These are phyloP conservation scores for Chenopodium formosanum DNA, from an alignment of 148 eudicot genomes.

Conservation along the genomic window DNA sequence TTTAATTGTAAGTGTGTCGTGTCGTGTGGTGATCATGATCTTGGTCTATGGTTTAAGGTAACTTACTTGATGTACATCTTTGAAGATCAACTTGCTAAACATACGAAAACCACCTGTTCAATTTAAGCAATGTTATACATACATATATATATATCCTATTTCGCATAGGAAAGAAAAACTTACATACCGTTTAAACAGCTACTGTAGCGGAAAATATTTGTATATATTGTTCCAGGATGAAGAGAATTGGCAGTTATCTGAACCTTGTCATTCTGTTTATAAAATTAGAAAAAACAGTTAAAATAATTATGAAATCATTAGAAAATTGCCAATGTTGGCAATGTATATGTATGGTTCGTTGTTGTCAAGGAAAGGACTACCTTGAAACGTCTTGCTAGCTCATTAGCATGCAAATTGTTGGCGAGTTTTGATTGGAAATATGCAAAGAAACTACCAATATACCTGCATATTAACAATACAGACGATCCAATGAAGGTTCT, in stretches of 20 bases:
- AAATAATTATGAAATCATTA: too few species aligned
- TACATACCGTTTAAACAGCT: slow-evolving; percentile 28
- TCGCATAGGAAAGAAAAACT: background rate
- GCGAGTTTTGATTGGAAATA: slow-evolving; percentile 92
- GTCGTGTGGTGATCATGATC: too few species aligned
- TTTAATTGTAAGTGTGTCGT: background rate
- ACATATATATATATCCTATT: too few species aligned
- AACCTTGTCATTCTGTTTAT: slow-evolving; percentile 30
- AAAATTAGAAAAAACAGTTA: background rate
- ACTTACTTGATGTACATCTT: slow-evolving; percentile 35
- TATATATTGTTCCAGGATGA: too few species aligned
- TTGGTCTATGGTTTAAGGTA: background rate
- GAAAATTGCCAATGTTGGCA: background rate
- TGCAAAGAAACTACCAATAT: slow-evolving; percentile 43
- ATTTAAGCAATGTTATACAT: too few species aligned
- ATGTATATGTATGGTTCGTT: background rate
- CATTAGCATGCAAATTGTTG: slow-evolving; percentile 72
- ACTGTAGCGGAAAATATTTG: slow-evolving; percentile 11
- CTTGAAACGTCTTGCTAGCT: slow-evolving; percentile 68
- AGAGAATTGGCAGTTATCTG: slow-evolving; percentile 23
- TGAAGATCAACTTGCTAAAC: slow-evolving; percentile 31
- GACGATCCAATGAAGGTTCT: too few species aligned
- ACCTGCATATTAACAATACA: slow-evolving; percentile 37
- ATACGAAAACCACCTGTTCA: slow-evolving; percentile 20
- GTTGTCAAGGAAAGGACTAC: slow-evolving; percentile 18